Conservation (phyloP, 805 yeast genomes). For the Pichia exigua region DNA sequence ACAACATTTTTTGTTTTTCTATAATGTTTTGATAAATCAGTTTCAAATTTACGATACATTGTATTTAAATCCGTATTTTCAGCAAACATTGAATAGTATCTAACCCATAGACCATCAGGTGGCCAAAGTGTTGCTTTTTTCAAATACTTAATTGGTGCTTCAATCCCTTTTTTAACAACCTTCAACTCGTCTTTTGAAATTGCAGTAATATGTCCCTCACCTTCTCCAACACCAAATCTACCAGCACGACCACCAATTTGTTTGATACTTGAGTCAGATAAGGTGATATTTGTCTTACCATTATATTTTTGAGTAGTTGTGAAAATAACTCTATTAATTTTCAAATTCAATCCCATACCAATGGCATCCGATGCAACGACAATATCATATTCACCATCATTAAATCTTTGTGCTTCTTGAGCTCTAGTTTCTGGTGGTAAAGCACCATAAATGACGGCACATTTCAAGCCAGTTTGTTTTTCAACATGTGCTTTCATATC, state of each 20-base stretch:
- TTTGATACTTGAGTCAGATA: constrained; percentile 64
- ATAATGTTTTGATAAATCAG: constrained; percentile 26
- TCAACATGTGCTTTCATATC: constrained; percentile 66
- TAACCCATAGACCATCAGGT: constrained; percentile 59
- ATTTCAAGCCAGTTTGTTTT: constrained; percentile 48
- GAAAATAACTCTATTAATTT: constrained; percentile 74
- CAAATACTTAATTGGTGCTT: constrained; percentile 43
- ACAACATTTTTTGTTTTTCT: constrained; percentile 10
- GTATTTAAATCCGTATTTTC: constrained; percentile 37
- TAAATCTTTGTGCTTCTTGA: constrained; percentile 73
- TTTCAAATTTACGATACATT: constrained; percentile 42
- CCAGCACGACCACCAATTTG: constrained; percentile 98
- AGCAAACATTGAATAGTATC: constrained; percentile 55
- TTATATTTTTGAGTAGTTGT: constrained; percentile 61
- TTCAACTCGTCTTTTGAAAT: constrained; percentile 36
- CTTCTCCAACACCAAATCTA: constrained; percentile 40
- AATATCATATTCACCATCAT: constrained; percentile 70
- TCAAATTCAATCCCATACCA: constrained; percentile 93
- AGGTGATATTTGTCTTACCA: constrained; percentile 41
- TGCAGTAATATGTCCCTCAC: constrained; percentile 49
- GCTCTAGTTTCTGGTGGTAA: constrained; percentile 92
- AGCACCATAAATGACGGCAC: constrained; percentile 91
- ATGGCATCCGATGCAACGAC: constrained; percentile 94
- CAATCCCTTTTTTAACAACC: constrained; percentile 40
- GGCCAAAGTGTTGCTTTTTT: constrained; percentile 74